Base-by-base conservation (phyloP, 352 stramenopile genomes). In the Phytophthora syringae region DNA sequence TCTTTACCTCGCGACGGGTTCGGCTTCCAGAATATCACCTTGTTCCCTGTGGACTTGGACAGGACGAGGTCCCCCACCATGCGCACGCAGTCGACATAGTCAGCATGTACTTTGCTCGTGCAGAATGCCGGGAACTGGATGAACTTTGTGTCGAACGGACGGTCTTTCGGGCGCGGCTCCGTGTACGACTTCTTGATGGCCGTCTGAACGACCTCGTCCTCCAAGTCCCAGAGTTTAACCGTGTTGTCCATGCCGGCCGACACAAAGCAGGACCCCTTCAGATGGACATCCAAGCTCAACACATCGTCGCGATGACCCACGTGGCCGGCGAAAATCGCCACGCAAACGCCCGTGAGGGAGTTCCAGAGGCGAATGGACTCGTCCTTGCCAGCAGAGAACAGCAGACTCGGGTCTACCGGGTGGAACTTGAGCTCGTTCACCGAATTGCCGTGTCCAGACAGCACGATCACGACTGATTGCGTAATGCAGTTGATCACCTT, bases 361-460 rank as follows among this genome's bases (percentile, higher is more conserved):
- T 98, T 98, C 95, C 95, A 98, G 34, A 98, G 65, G 13, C 95
- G 82, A 65, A 98, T 84, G 1, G 79, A 96, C 64, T 98, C 92
- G 68, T 98, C 95, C 42, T 98, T 97, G 39, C 89, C 87, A 45
- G 90, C 89, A 13, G 91, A 97, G n/a, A 97, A 72, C 47, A 98
- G 61, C 18, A 98, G 55, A 67, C 79, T 95, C 42, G 94, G 90
- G 60, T 98, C 84, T 1, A 93, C 76, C 11, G 94, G 92, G 68
- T 95, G 90, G 66, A 93, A 93, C 72, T 95, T 96, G 48, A 98
- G 74, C 70, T 98, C 91, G 56, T 98, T 98, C 44, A 98, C 84
- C 21, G 91, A 84, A 72, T 97, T 93, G 12, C 91, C 93, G 63
- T 98, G 94, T 15, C 95, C 94, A 15, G 79, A 89, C 6, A 97